These are phyloP conservation scores for Auricularia heimuer DNA, from an alignment of 768 basidiomycete genomes.

Conservation along the genomic window DNA sequence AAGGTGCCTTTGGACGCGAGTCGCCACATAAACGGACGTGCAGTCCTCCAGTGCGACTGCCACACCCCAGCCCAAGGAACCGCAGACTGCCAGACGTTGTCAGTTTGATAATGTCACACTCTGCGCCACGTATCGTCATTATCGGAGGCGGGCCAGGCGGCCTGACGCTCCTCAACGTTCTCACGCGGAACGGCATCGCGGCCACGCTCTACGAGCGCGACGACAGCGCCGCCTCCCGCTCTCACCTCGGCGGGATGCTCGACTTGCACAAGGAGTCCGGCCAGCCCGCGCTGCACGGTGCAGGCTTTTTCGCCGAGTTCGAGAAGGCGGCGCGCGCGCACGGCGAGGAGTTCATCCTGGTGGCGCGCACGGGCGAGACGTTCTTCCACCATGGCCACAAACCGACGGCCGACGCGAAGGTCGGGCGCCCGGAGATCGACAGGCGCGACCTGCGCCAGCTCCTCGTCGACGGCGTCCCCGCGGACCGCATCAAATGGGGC, in stretches of 20 bases:
- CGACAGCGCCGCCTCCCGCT: not conserved
- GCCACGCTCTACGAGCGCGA: not conserved
- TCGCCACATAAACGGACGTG: no score
- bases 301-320: constrained; percentile 16
- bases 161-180: not conserved
- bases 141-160: constrained; percentile 12
- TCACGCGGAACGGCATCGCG: not conserved
- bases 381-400: not conserved
- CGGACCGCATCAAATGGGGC: no score
- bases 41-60: no score
- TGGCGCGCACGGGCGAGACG: constrained; percentile 6
- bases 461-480: constrained; percentile 9
- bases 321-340: constrained; percentile 11
- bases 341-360: constrained; percentile 16
- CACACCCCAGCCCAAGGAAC: no score
- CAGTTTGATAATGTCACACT: not conserved
- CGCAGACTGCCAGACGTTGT: no score
- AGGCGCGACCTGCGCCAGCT: constrained; percentile 7
- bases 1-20: no score
- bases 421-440: not conserved
- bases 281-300: constrained; percentile 13
- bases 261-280: constrained; percentile 21
- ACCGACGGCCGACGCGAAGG: not conserved
- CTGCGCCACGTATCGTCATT: constrained; percentile 7
- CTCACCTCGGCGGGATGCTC: constrained; percentile 12